Evolutionary conservation across 2,329 filamentous ascomycete species (phyloP), one percentile per base, ranked within the genome.

Genomic region (Penicillium sp.): DNA sequence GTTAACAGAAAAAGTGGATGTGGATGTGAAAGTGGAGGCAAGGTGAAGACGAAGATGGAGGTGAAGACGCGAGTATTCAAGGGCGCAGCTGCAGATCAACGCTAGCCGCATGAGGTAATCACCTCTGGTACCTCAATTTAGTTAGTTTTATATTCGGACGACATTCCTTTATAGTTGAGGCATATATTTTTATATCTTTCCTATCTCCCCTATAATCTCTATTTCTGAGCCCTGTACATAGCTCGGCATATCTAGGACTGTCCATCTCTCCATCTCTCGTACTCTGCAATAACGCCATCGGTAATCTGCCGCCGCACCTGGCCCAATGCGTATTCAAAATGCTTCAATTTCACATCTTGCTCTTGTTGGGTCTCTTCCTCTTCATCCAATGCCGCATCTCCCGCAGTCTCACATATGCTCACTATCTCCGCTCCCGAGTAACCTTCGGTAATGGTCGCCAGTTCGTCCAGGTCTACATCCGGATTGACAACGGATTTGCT

Each of bases 401-500:
- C 69, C 50, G 78, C 78, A 24, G 70, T 73, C 57, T 79, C 72
- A 53, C 77, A 80, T 18, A 87, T 77, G 18, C 74, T 78, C 35
- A 83, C 80, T 52, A 96, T 81, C 70, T 96, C 92, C 0, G 91
- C 90, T 2, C 91, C 91, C 1, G 89, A 93, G 67, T 88, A 89
- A 0, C 89, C 89, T 6, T 90, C 85, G 0, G 87, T 87, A 41
- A 74, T 68, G 13, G 66, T 63, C 4, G 88, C 87, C 27, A 95
- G 72, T 42, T 76, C 73, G 0, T 77, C 71, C 7, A 89, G 68
- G 62, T 89, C 81, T 12, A 95, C 81, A 47, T 88, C 85, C 0
- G 73, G 64, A 27, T 75, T 72, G 33, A 89, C 73, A 20, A 79
- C 74, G 44, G 87, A 78, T 47, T 79, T 81, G 25, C 75, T 74